These are phyloP conservation scores for Hirsutella minnesotensis DNA, from an alignment of 2,329 filamentous ascomycete species.

Conservation along the genomic window DNA sequence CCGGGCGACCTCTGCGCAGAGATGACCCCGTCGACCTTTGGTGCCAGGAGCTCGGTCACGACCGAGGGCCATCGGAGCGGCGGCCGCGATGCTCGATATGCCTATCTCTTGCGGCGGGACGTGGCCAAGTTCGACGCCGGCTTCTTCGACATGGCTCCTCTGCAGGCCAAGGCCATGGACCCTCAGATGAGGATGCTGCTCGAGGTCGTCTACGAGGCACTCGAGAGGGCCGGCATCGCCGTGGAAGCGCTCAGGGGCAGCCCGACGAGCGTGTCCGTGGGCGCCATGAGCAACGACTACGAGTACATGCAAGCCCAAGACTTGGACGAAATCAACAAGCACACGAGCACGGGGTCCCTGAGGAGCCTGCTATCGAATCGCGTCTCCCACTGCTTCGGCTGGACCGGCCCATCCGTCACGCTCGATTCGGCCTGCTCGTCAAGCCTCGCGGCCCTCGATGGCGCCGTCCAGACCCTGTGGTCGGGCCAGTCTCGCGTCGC, in stretches of 20 bases:
- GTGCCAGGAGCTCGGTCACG: too few relatives aligned
- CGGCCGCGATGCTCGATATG: not conserved
- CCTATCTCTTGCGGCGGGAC: not conserved
- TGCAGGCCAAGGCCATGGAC: conserved; percentile 27
- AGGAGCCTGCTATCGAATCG: conserved; percentile 29
- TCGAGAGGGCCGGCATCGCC: conserved; percentile 13
- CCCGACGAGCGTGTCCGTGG: conserved; percentile 14
- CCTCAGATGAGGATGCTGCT: conserved; percentile 29
- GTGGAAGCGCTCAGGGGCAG: conserved; percentile 5
- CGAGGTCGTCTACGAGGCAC: conserved; percentile 26
- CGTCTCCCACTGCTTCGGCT: conserved; percentile 34
- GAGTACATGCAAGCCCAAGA: conserved; percentile 16
- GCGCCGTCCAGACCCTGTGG: conserved; percentile 16
- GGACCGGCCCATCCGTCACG: conserved; percentile 32
- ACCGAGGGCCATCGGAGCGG: too few relatives aligned
- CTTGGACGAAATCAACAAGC: conserved; percentile 17
- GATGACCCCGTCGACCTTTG: too few relatives aligned
- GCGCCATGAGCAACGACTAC: conserved; percentile 23
- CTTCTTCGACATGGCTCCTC: conserved; percentile 26
- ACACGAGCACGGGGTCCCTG: conserved; percentile 28
- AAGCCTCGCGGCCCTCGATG: conserved; percentile 32
- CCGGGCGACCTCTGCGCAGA: conserved; percentile 20
- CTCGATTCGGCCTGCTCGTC: conserved; percentile 40
- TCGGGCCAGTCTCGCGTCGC: conserved; percentile 18
- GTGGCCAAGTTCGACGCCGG: conserved; percentile 12